Base-by-base conservation (phyloP, 2,329 filamentous ascomycete genomes). In the Septoria petroselini region DNA sequence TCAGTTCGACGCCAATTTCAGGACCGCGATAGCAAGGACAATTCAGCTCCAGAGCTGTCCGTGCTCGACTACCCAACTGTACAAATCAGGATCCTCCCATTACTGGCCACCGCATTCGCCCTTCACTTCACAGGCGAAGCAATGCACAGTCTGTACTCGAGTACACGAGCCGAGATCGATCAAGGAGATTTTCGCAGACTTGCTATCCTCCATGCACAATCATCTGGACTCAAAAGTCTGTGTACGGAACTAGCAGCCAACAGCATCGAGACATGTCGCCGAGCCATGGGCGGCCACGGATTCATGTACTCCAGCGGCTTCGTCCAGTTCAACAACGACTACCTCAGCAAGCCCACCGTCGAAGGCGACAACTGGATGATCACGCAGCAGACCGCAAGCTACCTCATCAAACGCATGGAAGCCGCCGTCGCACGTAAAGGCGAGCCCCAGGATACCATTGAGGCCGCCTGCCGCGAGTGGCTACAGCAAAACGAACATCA, bases 351-450 rank as follows among this genome's bases (percentile, higher is more conserved):
- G 59, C 75, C 75, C 0, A 79, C 76, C 0, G 77, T 80, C 2
- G 76, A 80, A 55, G 76, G 77, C 1, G 76, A 79, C 58, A 79
- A 79, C 48, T 78, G 75, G 74, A 79, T 79, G 76, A 78, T 79
- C 33, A 78, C 74, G 0, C 76, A 79, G 51, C 76, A 79, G 61
- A 73, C 74, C 3, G 73, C 73, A 0, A 68, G 70, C 18, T 75
- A 74, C 50, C 59, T 79, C 18, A 76, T 79, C 62, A 79, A 79
- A 60, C 74, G 75, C 35, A 78, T 78, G 72, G 62, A 68, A 21
- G 59, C 66, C 21, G 70, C 70, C 3, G 67, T 70, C 4, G 60
- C 67, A 6, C 60, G 64, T 9, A 66, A 68, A n/a, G 62, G 60
- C 21, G 47, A 65, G 9, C 58, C 69, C 1, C 63, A 65, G 38